phyloP scores from a whole-genome alignment of 2,329 filamentous ascomycete genomes.

The Phialemoniopsis sp. region DNA sequence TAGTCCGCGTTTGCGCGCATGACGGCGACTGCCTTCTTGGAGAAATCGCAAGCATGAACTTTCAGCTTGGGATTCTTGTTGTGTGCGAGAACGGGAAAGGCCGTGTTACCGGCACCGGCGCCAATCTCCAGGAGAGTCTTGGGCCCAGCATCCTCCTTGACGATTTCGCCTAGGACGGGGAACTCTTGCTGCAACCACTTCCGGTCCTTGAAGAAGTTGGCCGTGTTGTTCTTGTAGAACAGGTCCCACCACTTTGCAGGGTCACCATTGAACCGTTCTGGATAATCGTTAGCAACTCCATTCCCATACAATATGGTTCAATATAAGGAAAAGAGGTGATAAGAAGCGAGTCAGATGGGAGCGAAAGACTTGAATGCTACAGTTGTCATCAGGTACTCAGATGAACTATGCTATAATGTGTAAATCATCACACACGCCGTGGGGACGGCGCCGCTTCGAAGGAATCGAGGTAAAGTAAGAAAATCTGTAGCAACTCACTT shows the following conservation, averaged over 20 bases:
- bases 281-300: constrained; percentile 31
- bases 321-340: constrained; percentile 4
- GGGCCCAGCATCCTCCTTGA: constrained; percentile 63
- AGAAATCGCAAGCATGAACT: constrained; percentile 94
- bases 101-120: constrained; percentile 92
- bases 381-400: constrained; percentile 62
- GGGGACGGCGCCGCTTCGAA: background rate
- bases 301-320: constrained; percentile 2
- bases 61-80: constrained; percentile 80
- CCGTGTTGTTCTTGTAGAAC: constrained; percentile 96
- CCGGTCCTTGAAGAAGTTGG: constrained; percentile 97
- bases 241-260: constrained; percentile 97
- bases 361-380: constrained; percentile 63
- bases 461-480: too few species aligned
- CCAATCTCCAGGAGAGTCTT: constrained; percentile 82
- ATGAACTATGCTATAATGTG: constrained; percentile 69
- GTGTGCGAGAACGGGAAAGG: constrained; percentile 81
- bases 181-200: constrained; percentile 98
- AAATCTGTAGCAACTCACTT: constrained; percentile 43
- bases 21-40: constrained; percentile 88
- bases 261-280: constrained; percentile 79
- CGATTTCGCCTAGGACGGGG: constrained; percentile 76
- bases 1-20: constrained; percentile 81
- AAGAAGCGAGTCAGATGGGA: constrained; percentile 58
- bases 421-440: constrained; percentile 35